phyloP scores from a whole-genome alignment of 2,329 filamentous ascomycete species.

The Fusarium stilboides region DNA sequence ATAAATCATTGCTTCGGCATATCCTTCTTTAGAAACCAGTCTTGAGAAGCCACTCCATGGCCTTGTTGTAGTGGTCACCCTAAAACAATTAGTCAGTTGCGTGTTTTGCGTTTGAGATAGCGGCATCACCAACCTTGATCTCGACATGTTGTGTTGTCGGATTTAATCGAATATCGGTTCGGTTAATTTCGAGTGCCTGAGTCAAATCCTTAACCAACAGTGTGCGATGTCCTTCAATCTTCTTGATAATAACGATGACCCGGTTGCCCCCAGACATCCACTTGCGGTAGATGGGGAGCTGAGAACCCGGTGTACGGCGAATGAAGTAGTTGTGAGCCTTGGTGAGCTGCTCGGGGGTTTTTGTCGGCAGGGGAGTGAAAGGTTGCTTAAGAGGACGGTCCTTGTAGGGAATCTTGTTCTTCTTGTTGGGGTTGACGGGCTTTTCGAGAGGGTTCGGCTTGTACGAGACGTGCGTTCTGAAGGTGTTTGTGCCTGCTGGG shows the following conservation, averaged over 20 bases:
- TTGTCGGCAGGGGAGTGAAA: conserved; percentile 52
- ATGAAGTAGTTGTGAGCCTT: conserved; percentile 74
- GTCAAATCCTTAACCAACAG: conserved; percentile 76
- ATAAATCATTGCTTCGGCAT: neutral
- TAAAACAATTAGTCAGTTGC: conserved; percentile 36
- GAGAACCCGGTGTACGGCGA: conserved; percentile 76
- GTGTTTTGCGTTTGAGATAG: neutral
- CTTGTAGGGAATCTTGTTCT: conserved; percentile 48
- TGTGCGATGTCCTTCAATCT: conserved; percentile 80
- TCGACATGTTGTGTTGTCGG: conserved; percentile 80
- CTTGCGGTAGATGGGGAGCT: conserved; percentile 83
- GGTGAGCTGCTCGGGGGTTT: conserved; percentile 51
- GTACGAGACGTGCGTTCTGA: conserved; percentile 45
- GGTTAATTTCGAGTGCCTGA: conserved; percentile 69
- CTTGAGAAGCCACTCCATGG: conserved; percentile 53
- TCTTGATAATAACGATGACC: conserved; percentile 81
- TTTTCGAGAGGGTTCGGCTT: conserved; percentile 42
- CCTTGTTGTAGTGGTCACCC: conserved; percentile 54
- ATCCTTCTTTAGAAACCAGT: conserved; percentile 53
- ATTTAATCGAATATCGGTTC: conserved; percentile 68
- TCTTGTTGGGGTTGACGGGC: conserved; percentile 46
- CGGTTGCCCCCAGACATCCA: conserved; percentile 82
- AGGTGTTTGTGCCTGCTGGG: conserved; percentile 41
- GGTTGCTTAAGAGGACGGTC: conserved; percentile 47
- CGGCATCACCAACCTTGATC: conserved; percentile 71